Evolutionary conservation across 495 filamentous ascomycete genomes (phyloP).

Genomic region (Xylaria flabelliformis): DNA sequence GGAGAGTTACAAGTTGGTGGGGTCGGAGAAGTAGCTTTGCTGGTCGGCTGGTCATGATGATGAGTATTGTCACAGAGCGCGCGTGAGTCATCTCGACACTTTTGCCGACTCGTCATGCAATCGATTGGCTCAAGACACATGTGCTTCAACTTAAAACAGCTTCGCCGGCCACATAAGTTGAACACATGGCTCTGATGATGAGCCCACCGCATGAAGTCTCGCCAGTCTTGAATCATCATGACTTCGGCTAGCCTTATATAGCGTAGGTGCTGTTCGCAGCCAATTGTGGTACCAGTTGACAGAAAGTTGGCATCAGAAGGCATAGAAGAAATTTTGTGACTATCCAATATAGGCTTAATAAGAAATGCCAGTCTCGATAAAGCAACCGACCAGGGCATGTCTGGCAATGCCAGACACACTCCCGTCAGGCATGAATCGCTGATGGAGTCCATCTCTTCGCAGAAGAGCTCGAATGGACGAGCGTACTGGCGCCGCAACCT

Average conservation of each 20-base stretch:
- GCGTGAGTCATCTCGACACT: neutral
- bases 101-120: constrained; percentile 11
- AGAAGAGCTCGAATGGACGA: constrained; percentile 16
- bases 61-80: neutral
- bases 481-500: constrained; percentile 16
- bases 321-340: neutral
- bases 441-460: constrained; percentile 22
- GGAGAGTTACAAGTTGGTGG: constrained; percentile 2
- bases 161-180: constrained; percentile 15
- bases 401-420: constrained; percentile 19
- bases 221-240: constrained; percentile 21
- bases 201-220: constrained; percentile 24
- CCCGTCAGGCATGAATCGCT: constrained; percentile 19
- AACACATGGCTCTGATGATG: constrained; percentile 18
- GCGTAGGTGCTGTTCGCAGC: constrained; percentile 6
- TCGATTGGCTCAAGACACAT: constrained; percentile 21
- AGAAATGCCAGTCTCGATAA: constrained; percentile 22
- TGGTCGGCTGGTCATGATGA: neutral
- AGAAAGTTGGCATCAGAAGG: neutral
- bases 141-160: constrained; percentile 19
- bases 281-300: constrained; percentile 10
- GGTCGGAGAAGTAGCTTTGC: neutral
- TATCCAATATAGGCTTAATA: constrained; percentile 12
- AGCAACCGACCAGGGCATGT: constrained; percentile 24
- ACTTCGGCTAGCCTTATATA: constrained; percentile 11